Evolutionary conservation across 1,284 basidiomycete genomes (phyloP).

Genomic region (Porphyrellus sp.): DNA sequence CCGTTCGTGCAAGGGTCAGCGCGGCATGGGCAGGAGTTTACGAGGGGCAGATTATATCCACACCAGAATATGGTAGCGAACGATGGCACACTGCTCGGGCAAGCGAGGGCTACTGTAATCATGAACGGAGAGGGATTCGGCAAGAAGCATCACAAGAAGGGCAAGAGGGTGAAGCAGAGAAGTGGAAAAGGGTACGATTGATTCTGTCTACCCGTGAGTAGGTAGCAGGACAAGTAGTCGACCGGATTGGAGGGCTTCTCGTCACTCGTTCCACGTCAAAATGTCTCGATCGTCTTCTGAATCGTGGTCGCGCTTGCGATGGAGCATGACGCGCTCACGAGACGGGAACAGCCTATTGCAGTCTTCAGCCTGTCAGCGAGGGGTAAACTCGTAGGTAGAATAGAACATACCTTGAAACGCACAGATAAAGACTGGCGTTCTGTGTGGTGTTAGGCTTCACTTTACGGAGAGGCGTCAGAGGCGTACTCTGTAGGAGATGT

Average conservation of each 20-base stretch:
- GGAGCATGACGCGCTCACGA: conserved; percentile 62
- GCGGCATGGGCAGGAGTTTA: conserved; percentile 57
- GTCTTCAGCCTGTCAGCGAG: conserved; percentile 37
- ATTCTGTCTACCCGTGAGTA: conserved; percentile 1
- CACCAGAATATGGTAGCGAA: conserved; percentile 79
- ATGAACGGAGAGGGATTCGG: conserved; percentile 46
- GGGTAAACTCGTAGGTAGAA: background rate
- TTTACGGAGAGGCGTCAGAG: background rate
- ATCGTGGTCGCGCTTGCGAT: conserved; percentile 71
- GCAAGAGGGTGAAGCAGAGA: conserved; percentile 81
- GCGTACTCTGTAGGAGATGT: conserved; percentile 33
- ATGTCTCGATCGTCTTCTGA: conserved; percentile 54
- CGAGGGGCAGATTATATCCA: conserved; percentile 65
- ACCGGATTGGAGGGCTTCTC: background rate
- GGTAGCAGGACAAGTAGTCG: background rate
- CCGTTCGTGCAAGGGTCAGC: conserved; percentile 66
- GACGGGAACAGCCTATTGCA: conserved; percentile 73
- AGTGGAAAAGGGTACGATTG: conserved; percentile 89
- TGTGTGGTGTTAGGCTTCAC: conserved; percentile 11
- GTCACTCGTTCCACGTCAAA: conserved; percentile 71
- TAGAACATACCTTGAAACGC: conserved; percentile 28
- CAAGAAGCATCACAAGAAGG: conserved; percentile 90
- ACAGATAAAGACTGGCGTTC: conserved; percentile 32
- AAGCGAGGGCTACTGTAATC: conserved; percentile 47
- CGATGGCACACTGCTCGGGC: conserved; percentile 64